Evolutionary conservation across 257 asterid genomes (phyloP), one percentile per base, ranked within the genome.

Genomic region (Thymus mandschuricus): DNA sequence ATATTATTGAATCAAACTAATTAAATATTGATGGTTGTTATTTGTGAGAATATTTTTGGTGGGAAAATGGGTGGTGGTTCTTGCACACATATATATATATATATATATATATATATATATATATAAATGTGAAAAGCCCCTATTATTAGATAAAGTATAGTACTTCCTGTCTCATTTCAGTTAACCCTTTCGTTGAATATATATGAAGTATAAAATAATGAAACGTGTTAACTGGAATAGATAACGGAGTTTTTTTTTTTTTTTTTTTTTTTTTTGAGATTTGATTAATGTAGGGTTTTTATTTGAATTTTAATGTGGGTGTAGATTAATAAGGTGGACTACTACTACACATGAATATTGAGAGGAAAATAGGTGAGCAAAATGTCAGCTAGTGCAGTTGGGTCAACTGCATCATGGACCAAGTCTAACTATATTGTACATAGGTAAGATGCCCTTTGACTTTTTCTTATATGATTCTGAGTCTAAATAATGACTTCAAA

Each of bases 371-470:
- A 73, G 78, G 72, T 68, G 43, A 59, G 41, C 75, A 72, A 68
- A 75, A 68, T 70, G 79, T 82, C 64, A 45, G 79, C 66, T 43
- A 58, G 60, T 57, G 73, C 69, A 48, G 79, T 78, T 83, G 81
- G 81, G 87, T 83, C 83, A 83, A 80, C 83, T 54, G 44, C 62
- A 38, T 55, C 64, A 63, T 33, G 15, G 84, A 76, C 79, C 69
- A 56, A 64, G 83, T 81, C 82, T 71, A 21, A 10, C 35, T 1
- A 10, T 4, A 11, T 11, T 56, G 8, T 59, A 35, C n/a, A 12
- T 69, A 45, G 52, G 40, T 29, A 44, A 64, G 50, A 8, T 46
- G 48, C 8, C n/a, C 10, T 52, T 45, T 31, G 72, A 55, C 58
- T 66, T 45, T 55, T 40, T 45, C 44, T 45, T 27, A 29, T 46